phyloP scores from a whole-genome alignment of 148 eudicot genomes.

The Cornus kousa region DNA sequence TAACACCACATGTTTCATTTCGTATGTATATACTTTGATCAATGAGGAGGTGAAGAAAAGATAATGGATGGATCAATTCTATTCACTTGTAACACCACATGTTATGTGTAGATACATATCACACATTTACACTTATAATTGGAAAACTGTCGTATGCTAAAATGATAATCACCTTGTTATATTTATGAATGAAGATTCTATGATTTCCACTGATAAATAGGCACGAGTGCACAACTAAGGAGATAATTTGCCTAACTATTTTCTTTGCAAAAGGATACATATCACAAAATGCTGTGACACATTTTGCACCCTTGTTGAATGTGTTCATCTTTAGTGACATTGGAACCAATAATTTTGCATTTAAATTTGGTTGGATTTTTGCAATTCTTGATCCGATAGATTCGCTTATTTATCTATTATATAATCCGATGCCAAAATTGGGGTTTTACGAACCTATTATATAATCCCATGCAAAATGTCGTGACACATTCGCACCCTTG shows the following conservation, averaged over 20 bases:
- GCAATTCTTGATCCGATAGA: conserved; percentile 24
- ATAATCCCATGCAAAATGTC: no score
- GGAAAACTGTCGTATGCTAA: no score
- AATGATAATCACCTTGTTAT: background rate
- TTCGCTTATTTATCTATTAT: conserved; percentile 27
- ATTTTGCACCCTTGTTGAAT: background rate
- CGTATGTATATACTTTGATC: background rate
- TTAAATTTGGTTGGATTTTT: conserved; percentile 25
- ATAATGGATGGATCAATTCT: background rate
- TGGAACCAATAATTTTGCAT: conserved; percentile 1
- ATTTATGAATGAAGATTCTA: background rate
- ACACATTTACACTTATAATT: background rate
- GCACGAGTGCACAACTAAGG: background rate
- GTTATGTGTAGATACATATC: background rate
- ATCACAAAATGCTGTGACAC: background rate
- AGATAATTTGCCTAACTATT: background rate
- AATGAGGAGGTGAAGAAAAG: background rate
- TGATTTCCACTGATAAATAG: no score
- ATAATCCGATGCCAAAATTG: background rate
- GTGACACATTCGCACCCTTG: no score
- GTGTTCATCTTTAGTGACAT: conserved; percentile 53
- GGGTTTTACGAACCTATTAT: background rate
- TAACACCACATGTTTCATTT: no score
- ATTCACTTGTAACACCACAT: background rate
- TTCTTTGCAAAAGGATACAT: no score